A percentile compares a stretch with the other conserved stretches of the same genome.
phyloP scores from a whole-genome alignment of 805 yeast species.

The Tetrapisispora iriomotensis region DNA sequence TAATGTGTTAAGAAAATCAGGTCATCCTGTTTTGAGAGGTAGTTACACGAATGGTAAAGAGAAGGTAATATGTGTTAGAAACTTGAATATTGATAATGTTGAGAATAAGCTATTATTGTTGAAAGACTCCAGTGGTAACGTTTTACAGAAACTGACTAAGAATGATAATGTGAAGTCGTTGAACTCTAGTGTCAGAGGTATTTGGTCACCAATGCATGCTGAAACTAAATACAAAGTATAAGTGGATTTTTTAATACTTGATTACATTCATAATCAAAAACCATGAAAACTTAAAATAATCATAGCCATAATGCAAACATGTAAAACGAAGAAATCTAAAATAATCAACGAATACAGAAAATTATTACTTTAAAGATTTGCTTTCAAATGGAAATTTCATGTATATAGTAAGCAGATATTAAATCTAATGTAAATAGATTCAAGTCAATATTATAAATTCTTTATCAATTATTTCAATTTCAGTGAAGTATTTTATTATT shows the following conservation, averaged over 20 bases:
- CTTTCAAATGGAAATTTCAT: background rate
- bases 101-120: slow-evolving; percentile 54
- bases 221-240: slow-evolving; percentile 15
- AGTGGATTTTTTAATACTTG: background rate
- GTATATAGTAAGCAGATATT: background rate
- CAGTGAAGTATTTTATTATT: background rate
- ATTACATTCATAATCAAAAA: background rate
- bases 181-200: slow-evolving; percentile 83
- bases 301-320: background rate
- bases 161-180: slow-evolving; percentile 69
- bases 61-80: slow-evolving; percentile 68
- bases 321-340: background rate
- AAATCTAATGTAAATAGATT: background rate
- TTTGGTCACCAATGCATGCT: slow-evolving; percentile 93
- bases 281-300: background rate
- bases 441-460: background rate
- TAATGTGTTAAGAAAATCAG: slow-evolving; percentile 56
- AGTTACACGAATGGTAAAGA: slow-evolving; percentile 39
- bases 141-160: slow-evolving; percentile 47
- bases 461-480: background rate
- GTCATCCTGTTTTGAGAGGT: slow-evolving; percentile 72
- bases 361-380: background rate
- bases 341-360: background rate
- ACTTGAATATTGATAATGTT: slow-evolving; percentile 53
- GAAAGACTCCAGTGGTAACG: slow-evolving; percentile 59